A percentile compares a stretch with the other conserved stretches of the same genome.
These are phyloP conservation scores for Cyclotella sp. DNA, from an alignment of 108 stramenopile species.

Conservation along the genomic window DNA sequence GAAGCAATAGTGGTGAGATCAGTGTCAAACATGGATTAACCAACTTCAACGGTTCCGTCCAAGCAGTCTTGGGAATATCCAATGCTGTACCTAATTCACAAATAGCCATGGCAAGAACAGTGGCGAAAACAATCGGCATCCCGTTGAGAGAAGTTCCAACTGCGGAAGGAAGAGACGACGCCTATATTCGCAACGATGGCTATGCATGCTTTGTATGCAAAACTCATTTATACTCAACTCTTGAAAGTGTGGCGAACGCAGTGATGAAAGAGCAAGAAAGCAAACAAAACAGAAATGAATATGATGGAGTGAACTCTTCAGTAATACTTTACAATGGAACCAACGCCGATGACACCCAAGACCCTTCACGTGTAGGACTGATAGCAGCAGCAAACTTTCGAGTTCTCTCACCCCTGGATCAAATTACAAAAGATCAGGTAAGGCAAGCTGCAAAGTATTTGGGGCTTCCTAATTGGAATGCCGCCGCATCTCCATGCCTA, in stretches of 20 bases:
- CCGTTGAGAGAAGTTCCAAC: constrained; percentile 69
- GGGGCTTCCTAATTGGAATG: constrained; percentile 90
- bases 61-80: constrained; percentile 90
- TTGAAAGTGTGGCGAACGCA: constrained; percentile 65
- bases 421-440: constrained; percentile 80
- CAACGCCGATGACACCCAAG: constrained; percentile 87
- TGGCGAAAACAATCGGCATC: constrained; percentile 80
- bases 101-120: constrained; percentile 68
- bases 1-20: background rate
- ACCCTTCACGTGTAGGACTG: constrained; percentile 88
- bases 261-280: constrained; percentile 41
- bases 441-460: constrained; percentile 70
- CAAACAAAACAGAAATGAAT: constrained; percentile 6
- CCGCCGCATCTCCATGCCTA: constrained; percentile 93
- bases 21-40: background rate
- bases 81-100: constrained; percentile 82
- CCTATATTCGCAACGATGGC: constrained; percentile 87
- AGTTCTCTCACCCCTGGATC: constrained; percentile 80
- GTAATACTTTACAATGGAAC: constrained; percentile 93
- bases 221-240: constrained; percentile 89
- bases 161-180: constrained; percentile 77
- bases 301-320: constrained; percentile 4
- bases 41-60: constrained; percentile 32
- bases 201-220: constrained; percentile 95
- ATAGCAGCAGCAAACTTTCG: constrained; percentile 75